Conservation (phyloP, 179 eudicot genomes). For the Heliamphora pulchella region DNA sequence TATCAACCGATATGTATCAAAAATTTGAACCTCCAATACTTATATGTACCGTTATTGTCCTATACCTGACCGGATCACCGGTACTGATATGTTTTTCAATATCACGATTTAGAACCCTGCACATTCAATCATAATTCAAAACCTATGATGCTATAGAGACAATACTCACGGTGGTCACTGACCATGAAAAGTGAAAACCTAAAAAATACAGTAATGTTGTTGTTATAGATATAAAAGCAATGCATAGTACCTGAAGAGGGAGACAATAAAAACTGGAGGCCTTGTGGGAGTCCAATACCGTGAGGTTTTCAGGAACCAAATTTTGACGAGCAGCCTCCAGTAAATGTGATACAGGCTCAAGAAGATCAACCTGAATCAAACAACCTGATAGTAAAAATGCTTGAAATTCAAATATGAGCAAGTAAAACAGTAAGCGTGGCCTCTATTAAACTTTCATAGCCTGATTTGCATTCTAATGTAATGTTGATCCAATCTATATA, state of each 20-base stretch:
- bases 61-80: no score
- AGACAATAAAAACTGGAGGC: constrained; percentile 68
- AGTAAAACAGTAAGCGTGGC: neutral
- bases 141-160: neutral
- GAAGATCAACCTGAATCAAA: constrained; percentile 71
- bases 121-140: neutral
- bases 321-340: constrained; percentile 70
- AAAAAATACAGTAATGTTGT: neutral
- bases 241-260: constrained; percentile 70
- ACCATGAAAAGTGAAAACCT: neutral
- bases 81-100: no score
- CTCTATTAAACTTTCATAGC: neutral
- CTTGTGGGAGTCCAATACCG: constrained; percentile 43
- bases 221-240: neutral
- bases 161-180: neutral
- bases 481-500: neutral
- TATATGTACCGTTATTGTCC: no score
- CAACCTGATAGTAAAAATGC: constrained; percentile 13
- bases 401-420: neutral
- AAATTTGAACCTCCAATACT: no score
- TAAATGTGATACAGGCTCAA: constrained; percentile 95
- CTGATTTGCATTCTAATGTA: neutral
- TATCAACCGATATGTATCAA: no score
- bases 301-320: constrained; percentile 55
- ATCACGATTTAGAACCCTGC: no score